Conservation (phyloP, 495 filamentous ascomycete species). For the Neurospora sp. region DNA sequence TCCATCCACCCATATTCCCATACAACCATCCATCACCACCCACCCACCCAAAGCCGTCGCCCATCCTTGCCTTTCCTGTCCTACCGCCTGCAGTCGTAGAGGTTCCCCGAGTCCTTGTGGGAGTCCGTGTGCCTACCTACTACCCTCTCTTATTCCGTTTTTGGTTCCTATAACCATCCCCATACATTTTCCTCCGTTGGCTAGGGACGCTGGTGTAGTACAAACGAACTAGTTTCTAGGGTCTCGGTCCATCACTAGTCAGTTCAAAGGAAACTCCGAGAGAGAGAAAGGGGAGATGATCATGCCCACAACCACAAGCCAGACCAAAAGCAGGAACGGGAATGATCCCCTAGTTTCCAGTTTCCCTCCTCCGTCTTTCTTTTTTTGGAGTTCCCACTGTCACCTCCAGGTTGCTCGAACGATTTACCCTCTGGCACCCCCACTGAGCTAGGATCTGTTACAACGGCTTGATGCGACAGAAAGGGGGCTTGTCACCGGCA, state of each 20-base stretch:
- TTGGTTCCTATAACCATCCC: background rate
- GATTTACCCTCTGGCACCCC: background rate
- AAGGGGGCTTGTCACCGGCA: background rate
- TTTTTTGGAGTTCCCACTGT: background rate
- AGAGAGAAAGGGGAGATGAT: background rate
- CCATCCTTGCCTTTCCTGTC: background rate
- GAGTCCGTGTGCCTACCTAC: background rate
- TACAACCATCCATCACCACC: conserved; percentile 5
- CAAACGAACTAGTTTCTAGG: background rate
- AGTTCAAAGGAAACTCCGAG: background rate
- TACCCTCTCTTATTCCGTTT: background rate
- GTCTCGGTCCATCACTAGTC: background rate
- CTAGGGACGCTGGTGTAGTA: background rate
- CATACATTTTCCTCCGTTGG: background rate
- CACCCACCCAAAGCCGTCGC: background rate
- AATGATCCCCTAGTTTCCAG: background rate
- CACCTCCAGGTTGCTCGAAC: background rate
- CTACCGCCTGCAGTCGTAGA: background rate
- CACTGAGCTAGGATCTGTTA: background rate
- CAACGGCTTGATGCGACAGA: background rate
- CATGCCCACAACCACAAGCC: background rate
- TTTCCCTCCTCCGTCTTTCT: background rate
- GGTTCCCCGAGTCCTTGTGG: background rate
- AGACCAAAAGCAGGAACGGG: background rate
- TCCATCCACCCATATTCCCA: background rate